These are phyloP conservation scores for Xylaria cubensis DNA, from an alignment of 495 filamentous ascomycete genomes.

Conservation along the genomic window DNA sequence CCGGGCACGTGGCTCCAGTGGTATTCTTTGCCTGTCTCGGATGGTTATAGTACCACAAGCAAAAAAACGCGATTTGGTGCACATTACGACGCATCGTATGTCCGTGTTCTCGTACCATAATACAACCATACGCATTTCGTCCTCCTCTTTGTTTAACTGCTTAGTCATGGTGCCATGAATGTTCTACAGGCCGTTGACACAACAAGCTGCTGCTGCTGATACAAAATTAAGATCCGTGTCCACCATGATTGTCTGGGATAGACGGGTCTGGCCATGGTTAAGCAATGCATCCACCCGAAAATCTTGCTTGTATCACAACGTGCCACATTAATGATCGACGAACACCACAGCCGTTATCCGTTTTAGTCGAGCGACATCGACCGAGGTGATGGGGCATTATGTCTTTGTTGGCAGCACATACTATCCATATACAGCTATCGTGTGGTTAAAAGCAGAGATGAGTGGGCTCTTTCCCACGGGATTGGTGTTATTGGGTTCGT, in stretches of 20 bases:
- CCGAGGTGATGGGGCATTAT: constrained; percentile 15
- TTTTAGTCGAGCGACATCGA: constrained; percentile 20
- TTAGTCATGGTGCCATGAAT: background rate
- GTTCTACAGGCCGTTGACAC: constrained; percentile 9
- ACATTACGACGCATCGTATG: constrained; percentile 6
- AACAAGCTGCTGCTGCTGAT: background rate
- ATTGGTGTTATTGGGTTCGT: constrained; percentile 18
- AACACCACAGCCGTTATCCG: constrained; percentile 22
- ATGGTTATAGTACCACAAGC: constrained; percentile 2
- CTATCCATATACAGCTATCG: constrained; percentile 10
- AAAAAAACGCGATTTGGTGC: background rate
- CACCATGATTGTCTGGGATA: constrained; percentile 10
- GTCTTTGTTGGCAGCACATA: constrained; percentile 27
- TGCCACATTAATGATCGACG: constrained; percentile 25
- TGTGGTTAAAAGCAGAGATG: constrained; percentile 24
- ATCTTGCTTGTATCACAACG: constrained; percentile 5
- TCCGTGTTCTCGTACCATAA: background rate
- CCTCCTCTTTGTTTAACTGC: background rate
- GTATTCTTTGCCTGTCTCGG: constrained; percentile 26
- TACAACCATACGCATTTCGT: background rate
- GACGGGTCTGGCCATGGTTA: constrained; percentile 18
- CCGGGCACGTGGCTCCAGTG: constrained; percentile 43
- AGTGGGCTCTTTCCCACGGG: constrained; percentile 16
- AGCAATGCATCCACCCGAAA: constrained; percentile 4
- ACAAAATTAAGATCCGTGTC: constrained; percentile 19